Base-by-base conservation (phyloP, 805 yeast genomes). In the Kuraishia cidri region DNA sequence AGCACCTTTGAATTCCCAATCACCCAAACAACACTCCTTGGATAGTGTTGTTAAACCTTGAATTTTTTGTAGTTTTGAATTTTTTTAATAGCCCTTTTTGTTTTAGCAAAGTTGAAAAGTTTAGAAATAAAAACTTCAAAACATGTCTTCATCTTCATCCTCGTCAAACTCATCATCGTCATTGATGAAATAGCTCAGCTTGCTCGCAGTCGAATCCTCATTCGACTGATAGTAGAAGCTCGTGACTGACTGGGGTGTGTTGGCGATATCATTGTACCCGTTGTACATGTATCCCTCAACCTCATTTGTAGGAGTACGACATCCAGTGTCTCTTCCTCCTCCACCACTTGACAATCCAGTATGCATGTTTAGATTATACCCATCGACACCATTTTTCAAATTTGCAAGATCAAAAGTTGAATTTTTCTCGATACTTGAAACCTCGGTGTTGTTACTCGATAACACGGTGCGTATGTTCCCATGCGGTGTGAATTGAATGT, bases 401-500 rank as follows among this genome's bases (percentile, higher is more conserved):
- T 56, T 44, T 26, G 45, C 43, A 18, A 58, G 35, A 39, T 58
- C 60, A 33, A 58, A 56, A 5, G 56, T 40, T 3, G 59, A 50
- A 23, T 48, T 45, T 43, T 69, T 67, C 46, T 74, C 79, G 35
- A 74, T 64, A 26, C 61, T 58, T 32, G 72, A 62, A 20, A 66
- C 58, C 37, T 55, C 47, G 31, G 66, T 64, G 33, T 74, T 74
- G 30, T 62, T 61, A 21, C 57, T 60, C 22, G 63, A 53, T 18
- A 58, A 14, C 40, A 50, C 52, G 2, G 65, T 60, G 40, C 80
- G 55, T 26, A 74, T 55, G 31, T 73, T 70, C n/a, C 81, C 81
- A 57, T 76, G 64, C 16, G 81, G 80, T 1, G 80, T 73, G 36
- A 74, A 68, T 47, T 73, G 75, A 30, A 74, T 68, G 20, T 60